phyloP scores from a whole-genome alignment of 108 stramenopile genomes.

The Cyclotella baltica region DNA sequence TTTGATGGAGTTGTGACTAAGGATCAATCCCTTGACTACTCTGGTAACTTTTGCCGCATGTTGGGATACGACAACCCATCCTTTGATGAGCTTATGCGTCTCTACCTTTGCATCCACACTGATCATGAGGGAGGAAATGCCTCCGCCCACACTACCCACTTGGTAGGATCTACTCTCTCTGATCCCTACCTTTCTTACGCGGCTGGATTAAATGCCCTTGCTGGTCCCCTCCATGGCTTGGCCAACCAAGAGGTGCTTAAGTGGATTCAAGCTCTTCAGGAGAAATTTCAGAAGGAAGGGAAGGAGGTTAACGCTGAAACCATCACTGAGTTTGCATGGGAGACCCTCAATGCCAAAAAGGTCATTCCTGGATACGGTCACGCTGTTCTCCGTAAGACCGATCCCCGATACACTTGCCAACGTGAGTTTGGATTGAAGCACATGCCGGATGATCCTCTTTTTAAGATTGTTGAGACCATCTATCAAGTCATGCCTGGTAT shows the following conservation, averaged over 20 bases:
- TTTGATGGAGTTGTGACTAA: conserved; percentile 93
- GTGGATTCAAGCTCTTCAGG: conserved; percentile 96
- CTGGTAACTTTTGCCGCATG: conserved; percentile 99
- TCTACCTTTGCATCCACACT: conserved; percentile 99
- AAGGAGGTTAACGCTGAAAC: conserved; percentile 96
- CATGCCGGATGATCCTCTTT: conserved; percentile 97
- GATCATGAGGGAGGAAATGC: conserved; percentile 99
- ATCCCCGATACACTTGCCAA: conserved; percentile 99
- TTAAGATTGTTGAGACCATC: conserved; percentile 99
- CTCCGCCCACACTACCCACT: conserved; percentile 98
- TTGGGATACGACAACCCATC: conserved; percentile 93
- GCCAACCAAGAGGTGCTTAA: conserved; percentile 99
- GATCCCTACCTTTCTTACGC: conserved; percentile 97
- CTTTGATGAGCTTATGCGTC: conserved; percentile 99
- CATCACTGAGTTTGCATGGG: conserved; percentile 99
- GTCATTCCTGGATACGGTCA: conserved; percentile 99
- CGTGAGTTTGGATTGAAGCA: conserved; percentile 99
- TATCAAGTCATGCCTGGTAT: conserved; percentile 98
- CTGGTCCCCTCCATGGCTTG: conserved; percentile 98
- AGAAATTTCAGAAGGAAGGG: conserved; percentile 93
- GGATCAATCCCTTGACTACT: conserved; percentile 95
- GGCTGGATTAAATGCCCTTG: conserved; percentile 97
- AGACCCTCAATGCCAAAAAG: conserved; percentile 98
- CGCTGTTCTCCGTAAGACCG: conserved; percentile 98
- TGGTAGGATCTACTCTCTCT: conserved; percentile 95